Evolutionary conservation across 306 rosid species (phyloP).

Genomic region (Mucuna pruriens): DNA sequence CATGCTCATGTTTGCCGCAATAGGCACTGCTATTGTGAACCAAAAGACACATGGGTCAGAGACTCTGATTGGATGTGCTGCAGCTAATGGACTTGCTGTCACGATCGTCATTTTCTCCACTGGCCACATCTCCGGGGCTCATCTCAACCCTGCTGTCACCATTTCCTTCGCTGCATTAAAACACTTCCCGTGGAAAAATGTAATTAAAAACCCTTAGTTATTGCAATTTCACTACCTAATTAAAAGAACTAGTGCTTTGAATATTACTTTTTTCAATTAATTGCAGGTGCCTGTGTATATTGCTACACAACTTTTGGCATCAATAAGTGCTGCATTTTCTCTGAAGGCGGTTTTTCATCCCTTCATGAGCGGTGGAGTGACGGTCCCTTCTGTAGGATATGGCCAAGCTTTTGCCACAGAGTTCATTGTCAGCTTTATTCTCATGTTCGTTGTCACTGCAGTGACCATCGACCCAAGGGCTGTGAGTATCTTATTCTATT

Average conservation of each 20-base stretch:
- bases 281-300: slow-evolving; percentile 74
- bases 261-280: background rate
- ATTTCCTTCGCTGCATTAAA: slow-evolving; percentile 81
- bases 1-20: slow-evolving; percentile 75
- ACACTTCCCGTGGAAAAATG: slow-evolving; percentile 82
- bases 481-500: slow-evolving; percentile 49
- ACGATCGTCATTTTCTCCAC: slow-evolving; percentile 81
- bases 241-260: no score
- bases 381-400: slow-evolving; percentile 69
- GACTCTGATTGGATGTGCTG: slow-evolving; percentile 73
- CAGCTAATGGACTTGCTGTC: slow-evolving; percentile 75
- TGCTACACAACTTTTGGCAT: slow-evolving; percentile 68
- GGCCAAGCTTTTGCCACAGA: slow-evolving; percentile 78
- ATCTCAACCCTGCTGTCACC: slow-evolving; percentile 86
- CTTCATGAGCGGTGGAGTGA: slow-evolving; percentile 72
- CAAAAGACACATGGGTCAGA: slow-evolving; percentile 67
- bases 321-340: slow-evolving; percentile 71
- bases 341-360: slow-evolving; percentile 68
- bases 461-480: slow-evolving; percentile 84
- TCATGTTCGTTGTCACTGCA: slow-evolving; percentile 84
- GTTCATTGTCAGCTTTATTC: slow-evolving; percentile 75
- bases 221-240: no score
- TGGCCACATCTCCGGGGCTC: slow-evolving; percentile 92
- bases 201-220: slow-evolving; percentile 24
- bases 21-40: slow-evolving; percentile 79